phyloP scores from a whole-genome alignment of 176 grass and related monocot genomes.

The Saccharum spontaneum region DNA sequence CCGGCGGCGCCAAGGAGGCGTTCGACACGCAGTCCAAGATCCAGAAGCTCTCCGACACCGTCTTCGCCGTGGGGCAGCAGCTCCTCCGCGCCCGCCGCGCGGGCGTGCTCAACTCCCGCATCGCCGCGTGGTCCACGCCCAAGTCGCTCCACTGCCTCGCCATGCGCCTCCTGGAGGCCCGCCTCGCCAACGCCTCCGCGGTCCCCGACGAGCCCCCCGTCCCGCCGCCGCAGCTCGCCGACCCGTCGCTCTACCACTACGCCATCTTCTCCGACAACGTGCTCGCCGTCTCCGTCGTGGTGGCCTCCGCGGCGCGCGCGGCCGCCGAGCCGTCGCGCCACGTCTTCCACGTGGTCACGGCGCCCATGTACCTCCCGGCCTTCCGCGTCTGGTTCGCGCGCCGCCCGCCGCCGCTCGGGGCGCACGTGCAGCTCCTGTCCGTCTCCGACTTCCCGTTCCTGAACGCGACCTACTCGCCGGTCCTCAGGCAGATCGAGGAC shows the following conservation, averaged over 20 bases:
- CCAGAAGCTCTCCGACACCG: constrained; percentile 81
- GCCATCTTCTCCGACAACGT: constrained; percentile 81
- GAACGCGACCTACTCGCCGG: constrained; percentile 68
- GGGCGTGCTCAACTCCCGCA: constrained; percentile 61
- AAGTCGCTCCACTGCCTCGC: constrained; percentile 95
- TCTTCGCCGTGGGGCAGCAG: constrained; percentile 84
- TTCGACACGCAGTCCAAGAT: constrained; percentile 95
- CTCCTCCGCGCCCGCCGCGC: constrained; percentile 66
- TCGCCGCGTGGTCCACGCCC: constrained; percentile 84
- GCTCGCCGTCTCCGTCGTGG: constrained; percentile 75
- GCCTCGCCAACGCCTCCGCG: constrained; percentile 60
- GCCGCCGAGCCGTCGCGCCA: constrained; percentile 62
- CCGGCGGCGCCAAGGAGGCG: constrained; percentile 71
- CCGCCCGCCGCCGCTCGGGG: constrained; percentile 51
- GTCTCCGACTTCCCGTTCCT: constrained; percentile 62
- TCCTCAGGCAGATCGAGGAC: constrained; percentile 61
- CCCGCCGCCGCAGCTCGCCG: constrained; percentile 33
- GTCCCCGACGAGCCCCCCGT: constrained; percentile 12
- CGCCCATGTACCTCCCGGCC: constrained; percentile 77
- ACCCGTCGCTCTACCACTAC: constrained; percentile 75
- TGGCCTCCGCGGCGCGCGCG: constrained; percentile 68
- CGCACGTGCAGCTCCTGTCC: constrained; percentile 59
- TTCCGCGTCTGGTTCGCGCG: constrained; percentile 88
- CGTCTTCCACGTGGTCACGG: constrained; percentile 77
- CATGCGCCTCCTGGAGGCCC: constrained; percentile 79